Conservation (phyloP, 345 rosid genomes). For the Salix brachista region DNA sequence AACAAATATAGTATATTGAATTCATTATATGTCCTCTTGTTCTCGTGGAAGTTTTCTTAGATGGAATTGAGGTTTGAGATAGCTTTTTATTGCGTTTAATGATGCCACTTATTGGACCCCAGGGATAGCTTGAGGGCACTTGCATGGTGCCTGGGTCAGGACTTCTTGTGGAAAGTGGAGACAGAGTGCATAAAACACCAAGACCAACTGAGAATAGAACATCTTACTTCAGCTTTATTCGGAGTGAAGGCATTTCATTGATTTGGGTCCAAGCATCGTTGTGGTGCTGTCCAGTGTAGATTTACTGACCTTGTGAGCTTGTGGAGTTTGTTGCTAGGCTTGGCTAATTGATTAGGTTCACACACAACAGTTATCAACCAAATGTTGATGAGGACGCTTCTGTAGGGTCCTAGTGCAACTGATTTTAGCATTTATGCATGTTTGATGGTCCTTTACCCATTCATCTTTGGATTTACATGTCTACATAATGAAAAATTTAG, state of each 20-base stretch:
- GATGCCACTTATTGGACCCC: not conserved
- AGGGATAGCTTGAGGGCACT: not conserved
- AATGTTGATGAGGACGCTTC: not conserved
- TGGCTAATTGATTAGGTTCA: not conserved
- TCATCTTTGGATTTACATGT: not conserved
- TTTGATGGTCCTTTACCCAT: not conserved
- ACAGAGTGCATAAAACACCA: not conserved
- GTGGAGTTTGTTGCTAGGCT: not conserved
- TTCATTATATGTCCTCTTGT: not conserved
- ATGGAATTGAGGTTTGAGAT: not conserved
- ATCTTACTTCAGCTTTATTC: not conserved
- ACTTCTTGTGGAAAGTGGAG: not conserved
- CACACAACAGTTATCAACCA: not conserved
- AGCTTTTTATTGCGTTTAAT: not conserved
- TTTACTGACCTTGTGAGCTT: not conserved
- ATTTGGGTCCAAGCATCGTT: not conserved
- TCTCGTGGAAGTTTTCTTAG: not conserved
- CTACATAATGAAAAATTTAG: not conserved
- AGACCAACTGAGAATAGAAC: not conserved
- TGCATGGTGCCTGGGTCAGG: not conserved
- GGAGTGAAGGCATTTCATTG: constrained; percentile 5
- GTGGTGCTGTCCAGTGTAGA: not conserved
- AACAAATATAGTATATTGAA: not conserved
- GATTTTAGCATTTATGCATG: not conserved
- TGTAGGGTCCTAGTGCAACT: not conserved